Percentiles rank a stretch among this genome's conserved stretches.
These are phyloP conservation scores for Aspergillus sp. DNA, from an alignment of 2,329 filamentous ascomycete genomes.

Conservation along the genomic window DNA sequence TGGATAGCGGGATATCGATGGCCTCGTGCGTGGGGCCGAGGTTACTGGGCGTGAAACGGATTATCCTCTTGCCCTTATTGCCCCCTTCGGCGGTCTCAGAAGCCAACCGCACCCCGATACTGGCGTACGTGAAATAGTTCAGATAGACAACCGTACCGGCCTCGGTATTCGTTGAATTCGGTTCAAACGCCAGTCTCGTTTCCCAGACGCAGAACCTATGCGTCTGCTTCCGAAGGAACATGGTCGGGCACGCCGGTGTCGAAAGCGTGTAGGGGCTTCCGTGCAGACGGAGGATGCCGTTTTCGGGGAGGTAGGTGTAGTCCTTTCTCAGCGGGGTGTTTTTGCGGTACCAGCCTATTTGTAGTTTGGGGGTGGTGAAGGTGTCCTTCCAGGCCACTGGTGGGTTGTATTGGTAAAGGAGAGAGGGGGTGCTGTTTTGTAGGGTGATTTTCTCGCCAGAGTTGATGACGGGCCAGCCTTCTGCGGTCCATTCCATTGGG, in stretches of 20 bases:
- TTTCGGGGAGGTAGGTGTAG: constrained; percentile 52
- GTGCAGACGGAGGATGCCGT: constrained; percentile 52
- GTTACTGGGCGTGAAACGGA: constrained; percentile 29
- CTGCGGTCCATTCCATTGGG: constrained; percentile 51
- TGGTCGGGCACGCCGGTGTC: constrained; percentile 55
- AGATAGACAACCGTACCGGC: constrained; percentile 61
- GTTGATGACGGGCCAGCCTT: constrained; percentile 60
- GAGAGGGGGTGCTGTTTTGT: constrained; percentile 20
- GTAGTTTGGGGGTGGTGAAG: constrained; percentile 29
- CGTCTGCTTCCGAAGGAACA: constrained; percentile 60
- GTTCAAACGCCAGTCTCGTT: constrained; percentile 53
- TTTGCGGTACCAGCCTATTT: constrained; percentile 44
- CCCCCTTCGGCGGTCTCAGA: constrained; percentile 6
- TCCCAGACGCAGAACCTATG: constrained; percentile 50
- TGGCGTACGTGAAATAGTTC: constrained; percentile 54
- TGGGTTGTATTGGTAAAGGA: constrained; percentile 25
- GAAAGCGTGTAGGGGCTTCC: constrained; percentile 59
- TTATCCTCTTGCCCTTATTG: constrained; percentile 23
- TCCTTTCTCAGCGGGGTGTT: constrained; percentile 55
- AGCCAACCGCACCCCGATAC: constrained; percentile 45
- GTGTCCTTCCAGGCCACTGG: constrained; percentile 42
- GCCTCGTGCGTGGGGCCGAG: neutral
- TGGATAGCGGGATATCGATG: neutral
- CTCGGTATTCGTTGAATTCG: constrained; percentile 51
- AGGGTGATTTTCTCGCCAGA: constrained; percentile 51